Base-by-base conservation (phyloP, 2,329 filamentous ascomycete genomes). In the Fusarium miscanthi region DNA sequence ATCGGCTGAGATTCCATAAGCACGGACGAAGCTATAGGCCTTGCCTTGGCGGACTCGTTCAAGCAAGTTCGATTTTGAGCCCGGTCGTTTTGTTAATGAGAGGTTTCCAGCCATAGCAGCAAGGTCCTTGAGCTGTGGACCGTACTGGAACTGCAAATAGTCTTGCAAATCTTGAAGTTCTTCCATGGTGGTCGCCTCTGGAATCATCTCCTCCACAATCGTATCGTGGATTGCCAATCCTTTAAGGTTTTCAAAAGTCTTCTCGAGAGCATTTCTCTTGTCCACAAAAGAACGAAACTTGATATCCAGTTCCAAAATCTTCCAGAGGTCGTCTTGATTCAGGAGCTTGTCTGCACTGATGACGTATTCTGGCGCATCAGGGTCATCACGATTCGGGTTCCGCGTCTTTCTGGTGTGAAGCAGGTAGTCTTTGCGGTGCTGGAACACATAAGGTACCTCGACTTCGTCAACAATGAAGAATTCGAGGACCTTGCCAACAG, bases 121-220 rank as follows among this genome's bases (percentile, higher is more conserved):
- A 52, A 97, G 82, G 71, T 98, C 95, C 79, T 93, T 95, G 53
- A 98, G 86, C 80, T 97, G 91, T 6, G 90, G 86, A 8, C 93
- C 90, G 77, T 98, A 98, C 78, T 95, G 93, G 82, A 99, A 99
- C 78, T 98, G 94, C 59, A 98, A 85, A 77, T 98, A 98, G 78
- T 99, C 96, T 79, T 98, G 95, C 27, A 99, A 84, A 81, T 99
- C 96, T 80, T 99, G 96, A 23, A 99, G 87, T 80, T 99, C 96
- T 80, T 99, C 96, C 87, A 98, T 95, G 1, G 93, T 95, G 8
- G 90, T 90, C 6, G 95, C 94, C 64, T 90, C 87, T 2, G 88
- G 87, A n/a, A 96, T 88, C 87, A 98, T 91, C 74, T 95, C 91
- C 49, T 95, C 92, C 43, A 98, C 90, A 63, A 94, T 91, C 3